Evolutionary conservation across 208 protist genomes (phyloP).

Genomic region (Lotmaria passim): DNA sequence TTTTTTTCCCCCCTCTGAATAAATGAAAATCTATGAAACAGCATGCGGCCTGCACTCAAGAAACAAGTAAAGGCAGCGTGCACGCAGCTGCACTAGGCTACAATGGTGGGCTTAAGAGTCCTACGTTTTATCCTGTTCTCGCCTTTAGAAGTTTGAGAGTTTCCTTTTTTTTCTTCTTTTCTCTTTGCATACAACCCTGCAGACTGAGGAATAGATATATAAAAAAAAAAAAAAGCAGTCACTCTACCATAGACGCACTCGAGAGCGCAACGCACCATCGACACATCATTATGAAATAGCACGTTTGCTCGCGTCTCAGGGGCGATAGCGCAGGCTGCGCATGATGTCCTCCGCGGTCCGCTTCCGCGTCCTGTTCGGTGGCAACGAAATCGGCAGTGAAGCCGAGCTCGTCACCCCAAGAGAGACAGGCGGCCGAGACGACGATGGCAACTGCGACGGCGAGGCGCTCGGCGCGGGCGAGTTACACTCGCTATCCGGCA

Average conservation of each 20-base stretch:
- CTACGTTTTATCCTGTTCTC: neutral
- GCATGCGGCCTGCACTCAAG: no score
- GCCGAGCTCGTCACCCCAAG: neutral
- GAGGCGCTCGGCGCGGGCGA: slow-evolving; percentile 3
- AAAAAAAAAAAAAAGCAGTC: slow-evolving; percentile 14
- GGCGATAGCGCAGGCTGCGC: slow-evolving; percentile 47
- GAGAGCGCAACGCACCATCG: neutral
- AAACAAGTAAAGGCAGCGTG: no score
- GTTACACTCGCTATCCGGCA: slow-evolving; percentile 23
- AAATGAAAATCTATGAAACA: no score
- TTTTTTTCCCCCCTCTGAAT: no score
- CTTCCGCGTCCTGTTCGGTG: slow-evolving; percentile 33
- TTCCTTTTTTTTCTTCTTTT: neutral
- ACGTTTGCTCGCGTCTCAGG: slow-evolving; percentile 10
- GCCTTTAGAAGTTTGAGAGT: no score
- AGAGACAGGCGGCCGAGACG: neutral
- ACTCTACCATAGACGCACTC: neutral
- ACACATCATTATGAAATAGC: neutral
- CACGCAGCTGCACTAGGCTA: neutral
- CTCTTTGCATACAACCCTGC: neutral
- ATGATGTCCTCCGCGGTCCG: slow-evolving; percentile 65
- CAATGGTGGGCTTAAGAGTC: no score
- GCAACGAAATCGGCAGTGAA: neutral
- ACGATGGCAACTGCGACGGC: slow-evolving; percentile 7
- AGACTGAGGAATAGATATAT: neutral